Evolutionary conservation across 1,139 yeast species (phyloP), one percentile per base, ranked within the genome.

Genomic region (Lodderomyces beijingensis): DNA sequence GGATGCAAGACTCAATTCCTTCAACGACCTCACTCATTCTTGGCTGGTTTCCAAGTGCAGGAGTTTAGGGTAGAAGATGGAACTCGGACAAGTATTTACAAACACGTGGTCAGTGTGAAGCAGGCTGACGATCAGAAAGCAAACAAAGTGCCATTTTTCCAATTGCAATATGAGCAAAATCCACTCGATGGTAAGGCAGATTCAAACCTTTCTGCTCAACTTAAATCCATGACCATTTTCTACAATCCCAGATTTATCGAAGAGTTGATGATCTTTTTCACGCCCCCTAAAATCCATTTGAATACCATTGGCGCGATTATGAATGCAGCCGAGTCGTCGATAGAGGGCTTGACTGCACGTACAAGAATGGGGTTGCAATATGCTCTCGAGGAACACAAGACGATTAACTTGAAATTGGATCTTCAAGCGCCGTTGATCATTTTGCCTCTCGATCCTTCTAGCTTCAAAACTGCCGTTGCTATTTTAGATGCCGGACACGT

Each of bases 401-500:
- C 97, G 0, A 63, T 89, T 33, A 82, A 87, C 50, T 74, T 89
- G 16, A 78, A 84, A 46, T 70, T 91, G 40, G 97, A 93, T 55
- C 65, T 93, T 32, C 96, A 89, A 50, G 95, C 98, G 0, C 98
- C 99, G 0, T 66, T 93, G 42, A 77, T 93, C 18, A 84, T 91
- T n/a, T 49, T 91, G 25, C 98, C 98, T 0, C 65, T 87, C 14
- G 86, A 87, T 50, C 85, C 95, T 0, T 72, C 77, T 10, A 77
- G 76, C 43, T 79, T 86, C 78, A 70, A 82, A 27, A 79, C 96
- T 0, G 94, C 96, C 0, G 95, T 95, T 40, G 89, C 91, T 4
- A 77, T 91, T 10, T 67, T 93, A 36, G 98, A 93, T 69, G 96
- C 97, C 10, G 99, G 99, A 49, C 96, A 91, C 54, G 81, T 93